Evolutionary conservation across 1,139 yeast genomes (phyloP).

Genomic region (Candida tunisiensis): DNA sequence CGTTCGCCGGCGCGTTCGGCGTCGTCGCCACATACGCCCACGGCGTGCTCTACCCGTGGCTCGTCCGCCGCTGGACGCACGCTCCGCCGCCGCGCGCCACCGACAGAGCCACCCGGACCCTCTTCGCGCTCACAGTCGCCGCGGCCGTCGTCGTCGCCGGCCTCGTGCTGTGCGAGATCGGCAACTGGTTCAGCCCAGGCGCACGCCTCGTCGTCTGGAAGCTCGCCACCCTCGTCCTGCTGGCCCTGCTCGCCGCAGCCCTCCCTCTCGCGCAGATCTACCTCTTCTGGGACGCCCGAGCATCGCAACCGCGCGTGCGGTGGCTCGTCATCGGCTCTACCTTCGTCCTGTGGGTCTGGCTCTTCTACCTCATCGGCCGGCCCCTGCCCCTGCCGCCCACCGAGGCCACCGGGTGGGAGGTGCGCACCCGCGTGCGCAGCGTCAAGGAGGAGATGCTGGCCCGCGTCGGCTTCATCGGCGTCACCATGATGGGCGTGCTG

Average conservation of each 20-base stretch:
- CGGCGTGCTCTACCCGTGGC: too few species aligned
- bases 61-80: too few species aligned
- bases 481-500: conserved; percentile 50
- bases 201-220: conserved; percentile 19
- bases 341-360: conserved; percentile 15
- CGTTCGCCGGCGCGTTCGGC: too few species aligned
- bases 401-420: conserved; percentile 2
- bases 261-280: conserved; percentile 19
- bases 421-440: conserved; percentile 6
- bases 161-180: conserved; percentile 24
- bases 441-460: conserved; percentile 25
- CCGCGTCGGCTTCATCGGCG: conserved; percentile 53
- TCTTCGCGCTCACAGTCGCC: too few species aligned
- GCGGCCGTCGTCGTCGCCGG: conserved; percentile 15
- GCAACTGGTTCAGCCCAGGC: conserved; percentile 15
- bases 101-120: too few species aligned
- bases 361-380: conserved; percentile 16
- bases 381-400: conserved; percentile 16
- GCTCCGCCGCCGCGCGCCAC: too few species aligned
- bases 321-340: conserved; percentile 4
- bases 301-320: too few species aligned
- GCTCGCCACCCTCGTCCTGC: conserved; percentile 13
- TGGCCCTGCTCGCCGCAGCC: conserved; percentile 16
- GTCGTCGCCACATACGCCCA: too few species aligned
- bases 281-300: conserved; percentile 3